Evolutionary conservation across 2,329 filamentous ascomycete genomes (phyloP).

Genomic region (Neonectria ditissima): DNA sequence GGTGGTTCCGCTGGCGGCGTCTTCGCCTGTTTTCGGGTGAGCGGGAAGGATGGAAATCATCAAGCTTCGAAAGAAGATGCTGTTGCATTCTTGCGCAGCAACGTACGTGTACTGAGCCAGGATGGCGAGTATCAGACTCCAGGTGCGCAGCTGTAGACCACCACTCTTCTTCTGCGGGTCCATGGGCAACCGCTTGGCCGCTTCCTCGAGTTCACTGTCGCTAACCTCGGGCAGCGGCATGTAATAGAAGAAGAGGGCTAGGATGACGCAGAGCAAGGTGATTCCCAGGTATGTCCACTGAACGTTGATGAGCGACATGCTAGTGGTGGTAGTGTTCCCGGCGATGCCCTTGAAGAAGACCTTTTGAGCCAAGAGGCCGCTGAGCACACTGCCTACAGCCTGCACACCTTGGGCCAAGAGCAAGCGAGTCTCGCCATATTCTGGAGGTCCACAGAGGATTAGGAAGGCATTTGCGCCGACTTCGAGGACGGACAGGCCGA

Average conservation of each 20-base stretch:
- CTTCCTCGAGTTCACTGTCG: slow-evolving; percentile 65
- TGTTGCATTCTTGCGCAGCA: slow-evolving; percentile 76
- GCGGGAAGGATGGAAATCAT: slow-evolving; percentile 56
- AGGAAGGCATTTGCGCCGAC: slow-evolving; percentile 84
- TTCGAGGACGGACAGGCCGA: slow-evolving; percentile 81
- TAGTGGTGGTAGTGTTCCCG: slow-evolving; percentile 41
- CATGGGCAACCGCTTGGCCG: slow-evolving; percentile 61
- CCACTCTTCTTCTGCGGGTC: slow-evolving; percentile 63
- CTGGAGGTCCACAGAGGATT: slow-evolving; percentile 76
- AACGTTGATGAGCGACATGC: slow-evolving; percentile 73
- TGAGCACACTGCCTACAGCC: slow-evolving; percentile 78
- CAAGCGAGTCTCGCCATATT: slow-evolving; percentile 80
- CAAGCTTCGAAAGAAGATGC: slow-evolving; percentile 69
- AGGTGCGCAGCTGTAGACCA: slow-evolving; percentile 66
- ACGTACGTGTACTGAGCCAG: slow-evolving; percentile 84
- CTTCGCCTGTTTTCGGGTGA: slow-evolving; percentile 33
- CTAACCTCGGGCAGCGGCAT: slow-evolving; percentile 73
- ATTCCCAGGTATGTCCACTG: slow-evolving; percentile 91
- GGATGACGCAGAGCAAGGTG: slow-evolving; percentile 76
- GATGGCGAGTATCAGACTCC: slow-evolving; percentile 76
- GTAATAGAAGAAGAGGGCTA: slow-evolving; percentile 77
- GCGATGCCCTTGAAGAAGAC: slow-evolving; percentile 77
- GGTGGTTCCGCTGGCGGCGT: slow-evolving; percentile 38
- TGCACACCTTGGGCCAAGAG: slow-evolving; percentile 82
- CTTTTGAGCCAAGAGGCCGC: slow-evolving; percentile 77